Percentiles rank a stretch among this genome's conserved stretches.
These are phyloP conservation scores for Colletotrichum tabaci DNA, from an alignment of 2,329 filamentous ascomycete species.

Conservation along the genomic window DNA sequence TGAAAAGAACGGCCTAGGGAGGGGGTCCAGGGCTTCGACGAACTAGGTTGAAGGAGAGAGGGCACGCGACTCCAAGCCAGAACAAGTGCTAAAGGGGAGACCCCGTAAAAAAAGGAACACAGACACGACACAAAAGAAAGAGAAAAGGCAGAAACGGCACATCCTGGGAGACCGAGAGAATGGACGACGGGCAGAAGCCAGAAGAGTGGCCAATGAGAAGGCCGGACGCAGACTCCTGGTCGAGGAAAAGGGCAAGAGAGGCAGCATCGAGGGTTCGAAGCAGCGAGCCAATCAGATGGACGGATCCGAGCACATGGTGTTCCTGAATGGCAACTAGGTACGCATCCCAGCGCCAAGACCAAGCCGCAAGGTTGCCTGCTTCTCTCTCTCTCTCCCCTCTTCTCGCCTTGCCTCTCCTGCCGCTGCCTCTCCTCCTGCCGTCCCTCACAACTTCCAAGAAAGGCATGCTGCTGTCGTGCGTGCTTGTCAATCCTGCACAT, in stretches of 20 bases:
- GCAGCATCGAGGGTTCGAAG: constrained; percentile 25
- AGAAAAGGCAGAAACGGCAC: not conserved
- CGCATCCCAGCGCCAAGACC: constrained; percentile 23
- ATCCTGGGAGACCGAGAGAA: constrained; percentile 7
- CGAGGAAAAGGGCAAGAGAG: constrained; percentile 43
- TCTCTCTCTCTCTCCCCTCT: not conserved
- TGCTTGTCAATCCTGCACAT: constrained; percentile 31
- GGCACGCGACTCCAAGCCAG: constrained; percentile 40
- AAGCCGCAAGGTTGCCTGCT: constrained; percentile 8
- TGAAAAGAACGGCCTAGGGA: constrained; percentile 9
- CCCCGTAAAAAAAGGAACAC: constrained; percentile 17
- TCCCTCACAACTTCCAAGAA: not conserved
- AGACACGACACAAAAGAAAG: not conserved
- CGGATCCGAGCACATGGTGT: constrained; percentile 41
- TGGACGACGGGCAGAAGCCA: constrained; percentile 2
- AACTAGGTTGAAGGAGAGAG: constrained; percentile 26
- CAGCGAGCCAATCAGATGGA: constrained; percentile 30
- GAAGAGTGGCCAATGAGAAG: constrained; percentile 26
- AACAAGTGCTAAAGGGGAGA: constrained; percentile 18
- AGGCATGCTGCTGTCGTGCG: constrained; percentile 1
- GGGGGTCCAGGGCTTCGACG: constrained; percentile 10
- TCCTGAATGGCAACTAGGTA: constrained; percentile 33
- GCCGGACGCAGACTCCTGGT: constrained; percentile 30
- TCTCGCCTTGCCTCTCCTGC: too few relatives aligned
- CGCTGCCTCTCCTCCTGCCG: too few relatives aligned